phyloP scores from a whole-genome alignment of 2,329 filamentous ascomycete species.

The Canariomyces notabilis region DNA sequence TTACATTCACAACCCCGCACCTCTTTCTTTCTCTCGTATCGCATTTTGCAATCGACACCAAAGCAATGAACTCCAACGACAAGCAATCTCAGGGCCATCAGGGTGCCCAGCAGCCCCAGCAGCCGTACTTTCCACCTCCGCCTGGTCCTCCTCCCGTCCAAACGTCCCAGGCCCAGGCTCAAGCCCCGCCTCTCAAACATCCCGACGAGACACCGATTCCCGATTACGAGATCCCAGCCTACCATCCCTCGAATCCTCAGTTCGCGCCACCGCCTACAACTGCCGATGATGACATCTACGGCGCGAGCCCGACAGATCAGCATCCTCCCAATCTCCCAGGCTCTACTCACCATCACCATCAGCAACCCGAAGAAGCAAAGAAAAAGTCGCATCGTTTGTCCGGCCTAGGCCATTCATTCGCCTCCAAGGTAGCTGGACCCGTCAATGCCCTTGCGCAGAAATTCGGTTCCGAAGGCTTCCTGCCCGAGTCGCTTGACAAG shows the following conservation, averaged over 20 bases:
- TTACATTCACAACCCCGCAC: no score
- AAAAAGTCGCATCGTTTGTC: constrained; percentile 20
- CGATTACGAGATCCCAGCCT: constrained; percentile 24
- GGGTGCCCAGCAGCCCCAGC: constrained; percentile 11
- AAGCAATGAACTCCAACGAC: constrained; percentile 15
- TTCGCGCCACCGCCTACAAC: constrained; percentile 15
- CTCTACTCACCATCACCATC: constrained; percentile 5
- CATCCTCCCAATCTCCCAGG: constrained; percentile 19
- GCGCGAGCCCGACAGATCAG: constrained; percentile 21
- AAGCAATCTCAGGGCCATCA: constrained; percentile 9
- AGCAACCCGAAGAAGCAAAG: constrained; percentile 17
- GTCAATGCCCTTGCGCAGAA: constrained; percentile 79
- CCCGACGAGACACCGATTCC: constrained; percentile 25
- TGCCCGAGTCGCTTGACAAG: constrained; percentile 79
- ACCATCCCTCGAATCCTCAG: constrained; percentile 23
- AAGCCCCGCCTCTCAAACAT: constrained; percentile 20
- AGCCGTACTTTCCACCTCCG: constrained; percentile 25
- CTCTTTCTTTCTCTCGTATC: no score
- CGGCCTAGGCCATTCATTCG: constrained; percentile 24
- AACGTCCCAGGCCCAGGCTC: constrained; percentile 8
- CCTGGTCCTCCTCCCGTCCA: constrained; percentile 26
- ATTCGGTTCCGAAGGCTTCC: constrained; percentile 77
- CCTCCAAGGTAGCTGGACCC: constrained; percentile 56
- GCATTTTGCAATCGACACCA: not conserved
- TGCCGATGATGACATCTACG: constrained; percentile 23